Percentiles rank a stretch among this genome's conserved stretches.
These are phyloP conservation scores for Colletotrichum sublineola DNA, from an alignment of 2,329 filamentous ascomycete species.

Conservation along the genomic window DNA sequence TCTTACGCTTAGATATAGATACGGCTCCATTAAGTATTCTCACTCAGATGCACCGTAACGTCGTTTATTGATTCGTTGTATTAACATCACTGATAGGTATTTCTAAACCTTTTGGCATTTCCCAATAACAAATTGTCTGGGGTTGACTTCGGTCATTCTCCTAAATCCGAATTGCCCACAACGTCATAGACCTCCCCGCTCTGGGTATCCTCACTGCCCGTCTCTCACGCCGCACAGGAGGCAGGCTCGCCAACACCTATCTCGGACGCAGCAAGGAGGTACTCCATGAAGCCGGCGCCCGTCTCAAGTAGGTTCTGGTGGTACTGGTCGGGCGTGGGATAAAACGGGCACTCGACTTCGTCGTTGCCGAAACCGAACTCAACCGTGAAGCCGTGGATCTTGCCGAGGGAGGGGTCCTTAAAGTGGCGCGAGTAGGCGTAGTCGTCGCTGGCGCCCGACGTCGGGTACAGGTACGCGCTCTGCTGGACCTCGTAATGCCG, in stretches of 20 bases:
- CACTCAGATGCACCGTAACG: background rate
- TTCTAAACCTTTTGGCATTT: background rate
- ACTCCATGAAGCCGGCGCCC: slow-evolving; percentile 62
- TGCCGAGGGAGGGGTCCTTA: slow-evolving; percentile 50
- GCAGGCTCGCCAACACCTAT: slow-evolving; percentile 39
- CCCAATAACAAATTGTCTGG: background rate
- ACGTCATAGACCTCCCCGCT: background rate
- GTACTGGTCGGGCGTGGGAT: slow-evolving; percentile 59
- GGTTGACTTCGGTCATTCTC: background rate
- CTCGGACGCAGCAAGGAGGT: slow-evolving; percentile 47
- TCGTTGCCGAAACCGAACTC: slow-evolving; percentile 61
- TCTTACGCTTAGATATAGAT: too few species aligned
- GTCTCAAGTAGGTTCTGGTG: slow-evolving; percentile 60
- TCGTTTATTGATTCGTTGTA: background rate
- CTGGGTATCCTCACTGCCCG: background rate
- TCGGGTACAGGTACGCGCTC: slow-evolving; percentile 59
- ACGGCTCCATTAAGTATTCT: background rate
- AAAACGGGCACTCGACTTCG: slow-evolving; percentile 57
- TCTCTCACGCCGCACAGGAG: slow-evolving; percentile 21
- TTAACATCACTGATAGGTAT: background rate
- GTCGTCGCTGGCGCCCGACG: slow-evolving; percentile 60
- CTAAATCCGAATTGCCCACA: background rate
- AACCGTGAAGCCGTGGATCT: slow-evolving; percentile 59
- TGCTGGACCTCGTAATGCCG: slow-evolving; percentile 55
- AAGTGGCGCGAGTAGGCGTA: slow-evolving; percentile 62